Evolutionary conservation across 1,284 basidiomycete genomes (phyloP).

Genomic region (Rugosomyces carneus): DNA sequence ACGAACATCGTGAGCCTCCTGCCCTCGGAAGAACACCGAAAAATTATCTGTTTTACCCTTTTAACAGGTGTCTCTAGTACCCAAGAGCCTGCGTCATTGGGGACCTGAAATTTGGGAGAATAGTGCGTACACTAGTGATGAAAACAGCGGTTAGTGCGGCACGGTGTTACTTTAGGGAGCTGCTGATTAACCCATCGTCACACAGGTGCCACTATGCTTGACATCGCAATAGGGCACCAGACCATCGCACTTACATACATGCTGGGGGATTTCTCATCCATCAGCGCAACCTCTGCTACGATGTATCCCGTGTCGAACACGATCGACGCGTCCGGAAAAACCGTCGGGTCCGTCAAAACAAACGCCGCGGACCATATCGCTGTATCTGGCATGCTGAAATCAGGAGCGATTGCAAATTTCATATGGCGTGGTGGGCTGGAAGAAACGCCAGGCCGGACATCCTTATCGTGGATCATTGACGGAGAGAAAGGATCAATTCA

Average conservation of each 20-base stretch:
- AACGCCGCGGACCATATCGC: constrained; percentile 16
- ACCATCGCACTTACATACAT: constrained; percentile 22
- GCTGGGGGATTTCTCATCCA: constrained; percentile 27
- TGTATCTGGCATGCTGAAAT: constrained; percentile 20
- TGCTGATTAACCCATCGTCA: neutral
- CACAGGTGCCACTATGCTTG: constrained; percentile 24
- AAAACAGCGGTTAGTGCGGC: too few species aligned
- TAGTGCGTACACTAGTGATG: too few species aligned
- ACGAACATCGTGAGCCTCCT: constrained; percentile 19
- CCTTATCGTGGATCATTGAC: constrained; percentile 30
- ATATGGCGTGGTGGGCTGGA: constrained; percentile 23
- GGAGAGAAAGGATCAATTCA: constrained; percentile 30
- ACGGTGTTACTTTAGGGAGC: constrained; percentile 2
- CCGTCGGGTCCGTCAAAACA: constrained; percentile 20
- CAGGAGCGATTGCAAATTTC: constrained; percentile 24
- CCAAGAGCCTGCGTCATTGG: too few species aligned
- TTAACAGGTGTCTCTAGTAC: too few species aligned
- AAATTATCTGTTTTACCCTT: too few species aligned
- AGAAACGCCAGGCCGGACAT: constrained; percentile 18
- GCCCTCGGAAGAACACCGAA: too few species aligned
- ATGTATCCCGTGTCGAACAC: constrained; percentile 24
- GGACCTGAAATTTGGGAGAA: too few species aligned
- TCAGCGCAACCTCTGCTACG: constrained; percentile 22
- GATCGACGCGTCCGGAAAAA: constrained; percentile 20
- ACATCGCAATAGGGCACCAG: constrained; percentile 26